These are phyloP conservation scores for Candida smagusa DNA, from an alignment of 1,139 yeast genomes.

Conservation along the genomic window DNA sequence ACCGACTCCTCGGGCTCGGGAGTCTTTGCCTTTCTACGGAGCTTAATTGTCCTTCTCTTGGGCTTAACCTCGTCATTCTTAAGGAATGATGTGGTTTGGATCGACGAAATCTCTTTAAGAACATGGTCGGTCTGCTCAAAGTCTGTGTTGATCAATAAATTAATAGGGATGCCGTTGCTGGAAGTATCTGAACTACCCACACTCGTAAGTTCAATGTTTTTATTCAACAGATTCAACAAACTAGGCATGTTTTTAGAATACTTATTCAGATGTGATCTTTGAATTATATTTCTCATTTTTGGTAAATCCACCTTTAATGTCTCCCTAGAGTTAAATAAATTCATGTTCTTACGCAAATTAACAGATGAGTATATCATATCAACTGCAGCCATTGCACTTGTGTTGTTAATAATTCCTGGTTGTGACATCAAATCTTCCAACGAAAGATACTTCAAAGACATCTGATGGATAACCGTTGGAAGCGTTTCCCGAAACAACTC, in stretches of 20 bases:
- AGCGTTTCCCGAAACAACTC: constrained; percentile 79
- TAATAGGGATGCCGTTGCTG: constrained; percentile 38
- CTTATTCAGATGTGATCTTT: constrained; percentile 48
- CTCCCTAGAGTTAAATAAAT: constrained; percentile 74
- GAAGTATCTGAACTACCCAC: constrained; percentile 7
- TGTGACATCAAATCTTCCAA: constrained; percentile 27
- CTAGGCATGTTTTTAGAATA: constrained; percentile 38
- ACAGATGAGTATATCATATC: constrained; percentile 21
- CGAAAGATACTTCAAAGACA: constrained; percentile 69
- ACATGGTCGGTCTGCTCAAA: constrained; percentile 34
- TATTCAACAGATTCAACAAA: constrained; percentile 34
- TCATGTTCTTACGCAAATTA: constrained; percentile 66
- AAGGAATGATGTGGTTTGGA: constrained; percentile 44
- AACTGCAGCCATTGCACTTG: constrained; percentile 44
- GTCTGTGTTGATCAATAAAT: constrained; percentile 25
- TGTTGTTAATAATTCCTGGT: constrained; percentile 10
- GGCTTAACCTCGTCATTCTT: constrained; percentile 34
- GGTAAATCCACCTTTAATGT: constrained; percentile 70
- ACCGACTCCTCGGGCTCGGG: not conserved
- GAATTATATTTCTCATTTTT: constrained; percentile 52
- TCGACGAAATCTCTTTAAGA: constrained; percentile 43
- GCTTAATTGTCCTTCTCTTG: constrained; percentile 46
- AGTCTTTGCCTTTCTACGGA: constrained; percentile 20
- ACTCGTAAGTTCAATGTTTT: constrained; percentile 10
- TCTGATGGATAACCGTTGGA: constrained; percentile 75